These are phyloP conservation scores for Apiospora marii DNA, from an alignment of 2,329 filamentous ascomycete species.

Conservation along the genomic window DNA sequence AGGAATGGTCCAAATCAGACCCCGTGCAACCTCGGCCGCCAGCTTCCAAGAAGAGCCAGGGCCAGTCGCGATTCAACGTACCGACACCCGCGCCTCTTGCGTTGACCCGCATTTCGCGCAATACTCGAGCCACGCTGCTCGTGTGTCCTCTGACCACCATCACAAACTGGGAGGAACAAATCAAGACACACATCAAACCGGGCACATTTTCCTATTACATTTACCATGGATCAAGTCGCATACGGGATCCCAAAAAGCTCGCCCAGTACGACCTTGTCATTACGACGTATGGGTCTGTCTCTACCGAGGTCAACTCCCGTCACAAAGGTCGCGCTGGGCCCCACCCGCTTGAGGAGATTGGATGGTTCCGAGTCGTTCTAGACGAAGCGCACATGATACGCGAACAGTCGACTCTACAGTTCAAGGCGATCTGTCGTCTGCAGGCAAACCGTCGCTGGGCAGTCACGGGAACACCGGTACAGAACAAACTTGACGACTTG, in stretches of 20 bases:
- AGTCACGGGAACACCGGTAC: conserved; percentile 95
- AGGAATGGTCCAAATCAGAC: conserved; percentile 63
- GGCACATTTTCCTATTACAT: conserved; percentile 75
- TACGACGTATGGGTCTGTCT: conserved; percentile 90
- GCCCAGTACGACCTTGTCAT: conserved; percentile 83
- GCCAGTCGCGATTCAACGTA: conserved; percentile 46
- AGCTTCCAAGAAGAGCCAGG: conserved; percentile 48
- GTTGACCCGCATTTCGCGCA: conserved; percentile 64
- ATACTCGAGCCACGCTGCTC: conserved; percentile 82
- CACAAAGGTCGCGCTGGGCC: conserved; percentile 65
- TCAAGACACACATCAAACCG: conserved; percentile 78
- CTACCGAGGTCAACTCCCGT: conserved; percentile 76
- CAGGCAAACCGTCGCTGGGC: conserved; percentile 89
- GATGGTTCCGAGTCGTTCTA: conserved; percentile 92
- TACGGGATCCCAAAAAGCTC: conserved; percentile 72
- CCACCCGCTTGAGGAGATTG: conserved; percentile 77
- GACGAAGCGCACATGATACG: conserved; percentile 97
- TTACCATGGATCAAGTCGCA: conserved; percentile 84
- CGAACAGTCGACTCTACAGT: conserved; percentile 81
- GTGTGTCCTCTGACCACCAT: conserved; percentile 91
- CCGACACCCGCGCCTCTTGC: conserved; percentile 53
- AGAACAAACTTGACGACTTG: conserved; percentile 91
- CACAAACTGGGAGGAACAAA: conserved; percentile 93
- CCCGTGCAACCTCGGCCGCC: conserved; percentile 59
- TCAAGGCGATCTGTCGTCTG: conserved; percentile 83